Percentiles rank a stretch among this genome's conserved stretches.
phyloP scores from a whole-genome alignment of 192 early-diverging fungal species.

The Hyaloraphidium curvatum region DNA sequence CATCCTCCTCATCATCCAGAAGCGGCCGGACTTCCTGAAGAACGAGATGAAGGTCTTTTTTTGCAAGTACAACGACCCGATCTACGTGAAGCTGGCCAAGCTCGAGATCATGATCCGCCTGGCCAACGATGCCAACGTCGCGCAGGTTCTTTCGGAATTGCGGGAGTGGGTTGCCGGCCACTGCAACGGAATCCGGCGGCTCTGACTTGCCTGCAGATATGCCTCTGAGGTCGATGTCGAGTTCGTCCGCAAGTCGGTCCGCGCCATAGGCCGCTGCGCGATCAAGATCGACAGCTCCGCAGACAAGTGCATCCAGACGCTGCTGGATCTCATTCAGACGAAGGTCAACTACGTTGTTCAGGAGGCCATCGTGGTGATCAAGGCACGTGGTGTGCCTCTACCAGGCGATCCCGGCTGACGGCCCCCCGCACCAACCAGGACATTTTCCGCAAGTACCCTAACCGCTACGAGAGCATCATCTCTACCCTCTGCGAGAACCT shows the following conservation, averaged over 20 bases:
- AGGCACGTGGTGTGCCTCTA: slow-evolving; percentile 17
- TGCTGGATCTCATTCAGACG: slow-evolving; percentile 85
- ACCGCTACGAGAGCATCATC: slow-evolving; percentile 88
- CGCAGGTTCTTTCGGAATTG: slow-evolving; percentile 75
- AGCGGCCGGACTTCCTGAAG: slow-evolving; percentile 67
- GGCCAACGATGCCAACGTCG: slow-evolving; percentile 60
- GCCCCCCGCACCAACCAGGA: slow-evolving; percentile 30
- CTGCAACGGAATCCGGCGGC: neutral
- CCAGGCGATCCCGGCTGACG: neutral
- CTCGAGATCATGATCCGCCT: slow-evolving; percentile 87
- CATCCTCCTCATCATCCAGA: slow-evolving; percentile 84
- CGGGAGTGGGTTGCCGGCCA: slow-evolving; percentile 40
- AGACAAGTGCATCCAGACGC: slow-evolving; percentile 65
- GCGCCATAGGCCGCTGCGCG: slow-evolving; percentile 89
- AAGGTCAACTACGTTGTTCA: slow-evolving; percentile 97
- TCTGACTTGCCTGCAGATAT: slow-evolving; percentile 29
- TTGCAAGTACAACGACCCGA: slow-evolving; percentile 98
- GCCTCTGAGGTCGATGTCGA: slow-evolving; percentile 93
- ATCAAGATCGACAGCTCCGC: slow-evolving; percentile 82
- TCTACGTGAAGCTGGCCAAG: slow-evolving; percentile 92
- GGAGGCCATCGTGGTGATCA: slow-evolving; percentile 94
- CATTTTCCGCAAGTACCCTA: slow-evolving; percentile 96
- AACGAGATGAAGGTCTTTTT: slow-evolving; percentile 97
- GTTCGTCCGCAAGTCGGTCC: slow-evolving; percentile 92
- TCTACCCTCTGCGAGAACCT: slow-evolving; percentile 83